phyloP scores from a whole-genome alignment of 768 basidiomycete species.

The Boletus vermiculosoides region DNA sequence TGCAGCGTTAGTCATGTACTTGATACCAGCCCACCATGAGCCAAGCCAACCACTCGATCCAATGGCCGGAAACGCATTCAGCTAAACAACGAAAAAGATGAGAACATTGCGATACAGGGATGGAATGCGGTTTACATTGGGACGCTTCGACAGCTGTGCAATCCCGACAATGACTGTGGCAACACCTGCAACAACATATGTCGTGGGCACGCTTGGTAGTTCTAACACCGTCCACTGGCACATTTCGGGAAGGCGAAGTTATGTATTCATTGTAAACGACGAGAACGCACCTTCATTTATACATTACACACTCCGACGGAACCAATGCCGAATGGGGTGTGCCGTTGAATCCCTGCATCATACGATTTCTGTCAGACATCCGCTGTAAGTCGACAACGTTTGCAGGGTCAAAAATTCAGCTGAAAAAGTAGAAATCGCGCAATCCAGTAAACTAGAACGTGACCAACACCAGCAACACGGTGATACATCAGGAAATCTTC shows the following conservation, averaged over 20 bases:
- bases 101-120: background rate
- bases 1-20: conserved; percentile 15
- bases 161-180: background rate
- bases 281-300: background rate
- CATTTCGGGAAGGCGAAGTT: too few species aligned
- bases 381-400: too few species aligned
- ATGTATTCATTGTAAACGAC: too few species aligned
- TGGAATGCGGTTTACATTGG: background rate
- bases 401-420: background rate
- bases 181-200: background rate
- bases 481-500: too few species aligned
- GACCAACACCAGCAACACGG: too few species aligned
- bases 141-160: background rate
- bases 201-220: background rate
- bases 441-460: background rate
- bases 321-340: too few species aligned
- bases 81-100: conserved; percentile 8
- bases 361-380: background rate
- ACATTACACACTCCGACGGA: background rate
- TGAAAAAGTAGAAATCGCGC: background rate
- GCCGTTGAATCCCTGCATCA: background rate
- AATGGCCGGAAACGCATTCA: conserved; percentile 28
- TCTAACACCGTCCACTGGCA: background rate
- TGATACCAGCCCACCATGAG: conserved; percentile 26
- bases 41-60: conserved; percentile 16